phyloP scores from a whole-genome alignment of 768 basidiomycete genomes.

The Mrakia frigida region DNA sequence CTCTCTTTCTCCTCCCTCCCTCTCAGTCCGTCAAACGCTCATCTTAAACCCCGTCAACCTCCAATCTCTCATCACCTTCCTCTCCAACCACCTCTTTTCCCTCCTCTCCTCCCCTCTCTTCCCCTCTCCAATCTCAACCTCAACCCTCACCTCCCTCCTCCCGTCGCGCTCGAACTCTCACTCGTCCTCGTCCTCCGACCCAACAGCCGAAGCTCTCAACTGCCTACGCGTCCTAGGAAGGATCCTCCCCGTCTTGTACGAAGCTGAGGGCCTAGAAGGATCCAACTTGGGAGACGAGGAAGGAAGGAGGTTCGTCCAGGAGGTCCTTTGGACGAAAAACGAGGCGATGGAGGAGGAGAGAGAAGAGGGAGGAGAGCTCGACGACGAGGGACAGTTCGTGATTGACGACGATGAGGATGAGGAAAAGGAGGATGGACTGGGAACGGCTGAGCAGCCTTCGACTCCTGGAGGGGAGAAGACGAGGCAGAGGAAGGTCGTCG shows the following conservation, averaged over 20 bases:
- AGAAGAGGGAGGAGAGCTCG: constrained; percentile 33
- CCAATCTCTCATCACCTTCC: constrained; percentile 68
- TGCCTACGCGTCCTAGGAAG: constrained; percentile 85
- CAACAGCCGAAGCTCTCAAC: constrained; percentile 76
- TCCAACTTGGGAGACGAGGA: constrained; percentile 11
- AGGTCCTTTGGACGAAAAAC: constrained; percentile 73
- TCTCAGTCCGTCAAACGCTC: constrained; percentile 71
- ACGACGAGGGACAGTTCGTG: constrained; percentile 61
- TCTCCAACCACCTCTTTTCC: constrained; percentile 48
- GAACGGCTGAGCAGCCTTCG: constrained; percentile 35
- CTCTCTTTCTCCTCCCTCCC: not conserved
- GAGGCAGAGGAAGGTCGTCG: constrained; percentile 46
- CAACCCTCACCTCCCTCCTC: constrained; percentile 7
- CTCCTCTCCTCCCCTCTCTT: constrained; percentile 40
- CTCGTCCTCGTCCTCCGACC: constrained; percentile 45
- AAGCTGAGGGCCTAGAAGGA: constrained; percentile 35
- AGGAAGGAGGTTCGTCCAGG: constrained; percentile 56
- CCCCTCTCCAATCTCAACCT: constrained; percentile 31
- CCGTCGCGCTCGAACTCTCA: not conserved
- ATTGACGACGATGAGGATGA: constrained; percentile 71
- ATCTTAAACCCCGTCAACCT: constrained; percentile 79
- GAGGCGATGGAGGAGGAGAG: constrained; percentile 48
- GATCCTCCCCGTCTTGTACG: constrained; percentile 80
- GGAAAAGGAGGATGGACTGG: constrained; percentile 18
- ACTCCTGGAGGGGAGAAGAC: constrained; percentile 37